Evolutionary conservation across 352 stramenopile species (phyloP), one percentile per base, ranked within the genome.

Genomic region (Phytophthora lateralis): DNA sequence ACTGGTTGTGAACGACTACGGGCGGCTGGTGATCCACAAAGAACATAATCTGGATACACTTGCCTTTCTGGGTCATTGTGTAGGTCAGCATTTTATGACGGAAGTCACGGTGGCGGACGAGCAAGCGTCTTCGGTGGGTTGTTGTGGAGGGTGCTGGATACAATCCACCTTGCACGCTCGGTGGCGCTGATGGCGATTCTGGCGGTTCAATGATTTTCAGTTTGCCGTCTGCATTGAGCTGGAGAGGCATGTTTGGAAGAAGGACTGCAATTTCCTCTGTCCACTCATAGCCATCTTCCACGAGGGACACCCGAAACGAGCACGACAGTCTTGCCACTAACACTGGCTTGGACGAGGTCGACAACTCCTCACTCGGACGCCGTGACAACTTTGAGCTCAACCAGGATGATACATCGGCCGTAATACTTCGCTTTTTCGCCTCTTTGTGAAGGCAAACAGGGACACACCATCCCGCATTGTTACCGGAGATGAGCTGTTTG

Each of bases 81-180:
- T 80, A 87, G n/a, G 86, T 90, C 15, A 93, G 54, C 76, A 92
- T 86, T 30, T 77, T 67, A 48, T 93, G 82, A 10, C 49, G 65
- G 18, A 82, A 82, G 1, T 29, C 50, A n/a, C 44, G 50, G 14
- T 87, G 71, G 2, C 73, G 83, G 38, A 95, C 70, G 2, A 95
- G 49, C n/a, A 89, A 50, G 39, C 83, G 76, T 47, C 84, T 73
- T 49, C 84, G 66, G 9, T 71, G 57, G 0, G 73, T 82, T 9
- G 80, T 65, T 0, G 76, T 82, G 14, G 80, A 79, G 15, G 82
- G 69, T 0, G 60, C 10, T 14, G 75, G 64, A 63, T 90, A 93
- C 27, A 69, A 29, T 5, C 56, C 53, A 12, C 66, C n/a, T 37
- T 58, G 60, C 1, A 41, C 37, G 32, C 55, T 60, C 3, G 48